Percentiles rank a stretch among this genome's conserved stretches.
These are phyloP conservation scores for Melaleuca quinquenervia DNA, from an alignment of 345 rosid genomes.

Conservation along the genomic window DNA sequence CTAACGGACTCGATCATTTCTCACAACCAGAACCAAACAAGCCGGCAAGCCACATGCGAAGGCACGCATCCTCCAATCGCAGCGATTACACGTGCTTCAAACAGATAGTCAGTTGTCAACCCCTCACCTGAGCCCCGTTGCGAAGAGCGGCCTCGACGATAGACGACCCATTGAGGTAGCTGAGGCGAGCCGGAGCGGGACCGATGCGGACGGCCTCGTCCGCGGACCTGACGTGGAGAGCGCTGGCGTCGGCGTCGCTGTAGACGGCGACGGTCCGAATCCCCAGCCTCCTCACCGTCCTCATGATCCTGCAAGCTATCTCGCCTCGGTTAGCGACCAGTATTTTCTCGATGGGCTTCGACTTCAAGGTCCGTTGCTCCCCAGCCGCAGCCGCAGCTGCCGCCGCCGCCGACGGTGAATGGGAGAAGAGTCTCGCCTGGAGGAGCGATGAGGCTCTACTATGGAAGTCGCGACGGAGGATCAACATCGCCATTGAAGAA, in stretches of 20 bases:
- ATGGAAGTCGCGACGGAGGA: slow-evolving; percentile 36
- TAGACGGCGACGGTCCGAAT: slow-evolving; percentile 78
- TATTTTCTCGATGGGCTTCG: slow-evolving; percentile 50
- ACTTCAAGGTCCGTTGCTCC: background rate
- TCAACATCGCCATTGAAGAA: slow-evolving; percentile 37
- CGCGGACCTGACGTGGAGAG: slow-evolving; percentile 85
- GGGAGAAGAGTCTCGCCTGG: slow-evolving; percentile 18
- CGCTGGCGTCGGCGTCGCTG: slow-evolving; percentile 71
- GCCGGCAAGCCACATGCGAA: background rate
- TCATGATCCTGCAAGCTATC: slow-evolving; percentile 75
- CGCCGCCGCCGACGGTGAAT: background rate
- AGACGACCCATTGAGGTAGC: slow-evolving; percentile 51
- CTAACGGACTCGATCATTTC: background rate
- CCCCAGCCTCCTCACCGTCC: slow-evolving; percentile 75
- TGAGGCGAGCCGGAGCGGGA: slow-evolving; percentile 78
- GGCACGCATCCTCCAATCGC: background rate
- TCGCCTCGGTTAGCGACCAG: slow-evolving; percentile 82
- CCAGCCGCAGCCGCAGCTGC: background rate
- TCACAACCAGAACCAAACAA: background rate
- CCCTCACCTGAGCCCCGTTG: slow-evolving; percentile 65
- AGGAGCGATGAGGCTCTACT: background rate
- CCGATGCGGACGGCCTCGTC: slow-evolving; percentile 77
- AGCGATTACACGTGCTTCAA: background rate
- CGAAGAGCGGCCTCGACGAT: slow-evolving; percentile 73
- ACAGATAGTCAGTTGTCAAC: background rate